These are phyloP conservation scores for Austroboletus niveus DNA, from an alignment of 1,284 basidiomycete genomes.

Conservation along the genomic window DNA sequence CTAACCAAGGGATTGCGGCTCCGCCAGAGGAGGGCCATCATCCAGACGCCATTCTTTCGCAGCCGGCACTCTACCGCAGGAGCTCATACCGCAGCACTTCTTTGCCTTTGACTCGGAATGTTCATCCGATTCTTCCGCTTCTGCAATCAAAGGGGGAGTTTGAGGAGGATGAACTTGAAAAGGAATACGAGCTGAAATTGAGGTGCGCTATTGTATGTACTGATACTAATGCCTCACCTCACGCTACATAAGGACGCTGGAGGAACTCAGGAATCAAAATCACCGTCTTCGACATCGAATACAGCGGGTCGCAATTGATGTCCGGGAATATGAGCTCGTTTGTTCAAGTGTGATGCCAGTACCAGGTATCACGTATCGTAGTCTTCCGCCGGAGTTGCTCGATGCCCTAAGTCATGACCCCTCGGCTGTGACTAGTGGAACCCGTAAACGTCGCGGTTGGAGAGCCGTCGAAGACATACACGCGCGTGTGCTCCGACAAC, in stretches of 20 bases:
- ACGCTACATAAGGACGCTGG: constrained; percentile 48
- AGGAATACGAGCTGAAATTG: constrained; percentile 58
- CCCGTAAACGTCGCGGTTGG: constrained; percentile 57
- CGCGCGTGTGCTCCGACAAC: constrained; percentile 55
- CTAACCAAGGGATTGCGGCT: constrained; percentile 4
- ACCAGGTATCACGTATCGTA: constrained; percentile 45
- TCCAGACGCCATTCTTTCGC: background rate
- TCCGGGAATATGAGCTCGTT: constrained; percentile 62
- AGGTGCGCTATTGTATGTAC: constrained; percentile 43
- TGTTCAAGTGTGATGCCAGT: constrained; percentile 49
- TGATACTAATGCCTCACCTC: constrained; percentile 3
- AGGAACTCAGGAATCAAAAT: constrained; percentile 58
- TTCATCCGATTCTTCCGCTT: constrained; percentile 7
- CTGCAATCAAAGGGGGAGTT: constrained; percentile 39
- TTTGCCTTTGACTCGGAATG: constrained; percentile 8
- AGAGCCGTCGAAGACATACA: constrained; percentile 72
- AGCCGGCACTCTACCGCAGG: constrained; percentile 22
- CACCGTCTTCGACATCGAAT: constrained; percentile 61
- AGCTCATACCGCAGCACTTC: constrained; percentile 28
- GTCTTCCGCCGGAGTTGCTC: constrained; percentile 60
- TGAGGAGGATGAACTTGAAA: constrained; percentile 46
- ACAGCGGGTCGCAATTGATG: constrained; percentile 56
- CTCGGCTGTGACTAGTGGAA: constrained; percentile 61
- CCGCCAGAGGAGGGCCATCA: background rate
- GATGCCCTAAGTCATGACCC: constrained; percentile 75